These are phyloP conservation scores for Phytophthora constricta DNA, from an alignment of 352 stramenopile species.

Conservation along the genomic window DNA sequence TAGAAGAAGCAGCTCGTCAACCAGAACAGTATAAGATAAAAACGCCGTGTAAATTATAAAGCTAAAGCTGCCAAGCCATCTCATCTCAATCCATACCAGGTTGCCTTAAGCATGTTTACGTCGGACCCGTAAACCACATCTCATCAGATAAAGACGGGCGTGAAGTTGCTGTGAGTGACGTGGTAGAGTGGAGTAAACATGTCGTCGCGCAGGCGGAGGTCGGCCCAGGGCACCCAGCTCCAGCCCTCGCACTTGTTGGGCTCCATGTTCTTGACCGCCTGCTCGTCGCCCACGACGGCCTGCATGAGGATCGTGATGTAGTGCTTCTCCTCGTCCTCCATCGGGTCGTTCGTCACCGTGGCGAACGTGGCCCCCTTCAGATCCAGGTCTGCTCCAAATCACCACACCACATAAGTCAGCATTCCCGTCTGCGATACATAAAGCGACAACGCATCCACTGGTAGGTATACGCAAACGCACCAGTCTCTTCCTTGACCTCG, in stretches of 20 bases:
- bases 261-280: conserved; percentile 79
- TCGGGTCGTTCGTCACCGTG: conserved; percentile 85
- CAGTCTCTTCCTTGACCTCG: conserved; percentile 86
- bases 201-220: conserved; percentile 60
- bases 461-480: conserved; percentile 34
- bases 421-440: background rate
- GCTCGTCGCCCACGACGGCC: conserved; percentile 51
- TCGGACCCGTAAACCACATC: background rate
- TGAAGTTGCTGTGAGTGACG: conserved; percentile 68
- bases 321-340: conserved; percentile 83
- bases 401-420: background rate
- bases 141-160: conserved; percentile 35
- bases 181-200: conserved; percentile 81
- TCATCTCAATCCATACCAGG: background rate
- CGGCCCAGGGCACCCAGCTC: conserved; percentile 67
- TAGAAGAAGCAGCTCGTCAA: conserved; percentile 20
- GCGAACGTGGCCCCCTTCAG: conserved; percentile 59
- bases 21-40: conserved; percentile 33
- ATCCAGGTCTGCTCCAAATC: conserved; percentile 55
- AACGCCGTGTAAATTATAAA: conserved; percentile 47
- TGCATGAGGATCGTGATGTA: conserved; percentile 91
- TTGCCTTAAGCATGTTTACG: background rate
- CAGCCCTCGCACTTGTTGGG: conserved; percentile 85
- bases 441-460: background rate
- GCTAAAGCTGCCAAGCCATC: conserved; percentile 2